Percentiles rank a stretch among this genome's conserved stretches.
These are phyloP conservation scores for Dendrocalamus sinicus DNA, from an alignment of 176 grass and related monocot genomes.

Conservation along the genomic window DNA sequence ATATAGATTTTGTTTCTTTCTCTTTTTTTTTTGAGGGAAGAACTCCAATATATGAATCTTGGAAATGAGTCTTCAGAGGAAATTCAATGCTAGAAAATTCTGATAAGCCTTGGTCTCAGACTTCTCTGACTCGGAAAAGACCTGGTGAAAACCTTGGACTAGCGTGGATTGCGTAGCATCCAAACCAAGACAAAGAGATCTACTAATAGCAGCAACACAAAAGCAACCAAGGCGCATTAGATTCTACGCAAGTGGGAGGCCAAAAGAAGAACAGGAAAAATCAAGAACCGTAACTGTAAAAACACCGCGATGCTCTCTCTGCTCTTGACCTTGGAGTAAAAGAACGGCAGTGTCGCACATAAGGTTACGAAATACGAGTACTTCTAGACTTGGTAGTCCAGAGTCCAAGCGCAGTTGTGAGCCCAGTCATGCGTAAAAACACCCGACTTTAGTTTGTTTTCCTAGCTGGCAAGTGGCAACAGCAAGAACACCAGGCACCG, in stretches of 20 bases:
- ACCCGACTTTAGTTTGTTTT: not conserved
- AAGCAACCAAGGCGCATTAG: not conserved
- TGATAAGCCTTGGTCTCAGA: not conserved
- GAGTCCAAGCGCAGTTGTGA: not conserved
- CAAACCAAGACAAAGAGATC: not conserved
- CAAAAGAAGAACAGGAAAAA: not conserved
- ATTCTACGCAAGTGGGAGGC: not conserved
- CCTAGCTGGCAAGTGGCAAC: conserved; percentile 65
- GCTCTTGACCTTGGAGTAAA: not conserved
- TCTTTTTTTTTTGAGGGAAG: too few relatives aligned
- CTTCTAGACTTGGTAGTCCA: not conserved
- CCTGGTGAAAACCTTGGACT: not conserved
- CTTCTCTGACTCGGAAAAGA: not conserved
- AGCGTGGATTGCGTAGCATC: not conserved
- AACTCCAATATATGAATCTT: not conserved
- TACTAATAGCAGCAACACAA: not conserved
- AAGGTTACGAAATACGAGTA: not conserved
- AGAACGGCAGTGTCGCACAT: not conserved
- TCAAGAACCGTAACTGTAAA: not conserved
- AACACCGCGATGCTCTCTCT: not conserved
- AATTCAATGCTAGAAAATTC: not conserved
- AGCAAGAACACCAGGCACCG: conserved; percentile 56
- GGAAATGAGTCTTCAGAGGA: not conserved
- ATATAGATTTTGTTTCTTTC: too few relatives aligned
- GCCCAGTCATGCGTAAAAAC: not conserved